Percentiles rank a stretch among this genome's conserved stretches.
Evolutionary conservation across 2,329 filamentous ascomycete species (phyloP).

Genomic region (Aspergillus ochraceus): DNA sequence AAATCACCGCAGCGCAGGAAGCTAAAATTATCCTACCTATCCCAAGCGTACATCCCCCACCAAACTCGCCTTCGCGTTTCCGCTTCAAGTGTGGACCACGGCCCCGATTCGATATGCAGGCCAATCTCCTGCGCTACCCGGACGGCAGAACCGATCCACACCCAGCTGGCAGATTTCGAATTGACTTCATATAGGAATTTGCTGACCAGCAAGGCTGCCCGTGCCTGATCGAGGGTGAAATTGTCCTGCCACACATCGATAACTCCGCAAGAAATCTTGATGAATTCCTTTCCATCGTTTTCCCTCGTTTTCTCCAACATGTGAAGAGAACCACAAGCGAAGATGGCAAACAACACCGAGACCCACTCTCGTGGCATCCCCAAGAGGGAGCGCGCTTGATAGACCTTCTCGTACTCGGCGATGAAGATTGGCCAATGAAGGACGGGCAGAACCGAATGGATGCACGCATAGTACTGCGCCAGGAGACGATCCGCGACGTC

Average conservation of each 20-base stretch:
- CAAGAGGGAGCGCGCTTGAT: conserved; percentile 62
- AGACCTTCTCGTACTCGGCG: conserved; percentile 73
- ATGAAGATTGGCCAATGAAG: conserved; percentile 86
- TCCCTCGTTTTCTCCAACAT: conserved; percentile 57
- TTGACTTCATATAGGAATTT: conserved; percentile 86
- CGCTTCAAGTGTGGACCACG: conserved; percentile 72
- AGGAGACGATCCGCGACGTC: conserved; percentile 70
- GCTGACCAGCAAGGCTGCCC: conserved; percentile 70
- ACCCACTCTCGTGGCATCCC: conserved; percentile 69
- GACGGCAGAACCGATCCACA: conserved; percentile 79
- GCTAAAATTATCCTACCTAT: conserved; percentile 58
- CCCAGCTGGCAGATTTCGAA: conserved; percentile 79
- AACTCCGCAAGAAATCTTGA: conserved; percentile 68
- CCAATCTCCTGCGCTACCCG: conserved; percentile 81
- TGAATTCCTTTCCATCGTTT: conserved; percentile 63
- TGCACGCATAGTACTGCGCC: conserved; percentile 70
- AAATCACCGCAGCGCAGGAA: background rate
- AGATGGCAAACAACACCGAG: conserved; percentile 76
- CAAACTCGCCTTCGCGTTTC: conserved; percentile 87
- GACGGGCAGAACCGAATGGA: conserved; percentile 80
- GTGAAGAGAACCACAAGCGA: conserved; percentile 81
- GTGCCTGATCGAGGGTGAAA: conserved; percentile 72
- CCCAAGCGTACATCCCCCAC: conserved; percentile 92
- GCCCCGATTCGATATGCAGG: conserved; percentile 71
- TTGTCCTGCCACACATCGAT: conserved; percentile 82